Evolutionary conservation across 345 rosid genomes (phyloP), one percentile per base, ranked within the genome.

Genomic region (Noccaea caerulescens): DNA sequence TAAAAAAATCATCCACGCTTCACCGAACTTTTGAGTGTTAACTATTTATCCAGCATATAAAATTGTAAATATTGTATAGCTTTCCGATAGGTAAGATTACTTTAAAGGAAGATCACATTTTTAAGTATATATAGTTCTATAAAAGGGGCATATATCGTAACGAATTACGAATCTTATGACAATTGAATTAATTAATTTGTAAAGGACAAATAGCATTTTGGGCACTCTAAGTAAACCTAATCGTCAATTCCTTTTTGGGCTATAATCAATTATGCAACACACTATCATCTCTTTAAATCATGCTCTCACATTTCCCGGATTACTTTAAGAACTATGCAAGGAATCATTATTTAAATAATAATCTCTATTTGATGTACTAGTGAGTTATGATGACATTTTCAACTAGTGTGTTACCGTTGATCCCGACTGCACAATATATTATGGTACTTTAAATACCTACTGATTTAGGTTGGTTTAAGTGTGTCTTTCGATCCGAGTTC

Each of bases 211-310:
- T 13, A 44, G 4, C 42, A 55, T 8, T 39, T 67, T 54, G 20
- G 54, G 63, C 56, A 44, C 64, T 63, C 54, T 54, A 42, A 64
- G 57, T 45, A n/a, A 61, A 60, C 7, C 10, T 16, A 63, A 36
- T 55, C 45, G 50, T 10, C 47, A 36, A 23, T 23, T 37, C 71
- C 63, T 37, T 71, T 61, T 63, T 44, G 14, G 37, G 23, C 34
- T 54, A 54, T 7, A 55, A 57, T 42, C 76, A 72, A 72, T 72
- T 55, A 72, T 63, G 70, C 34, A 55, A 72, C 70, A 63, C 76
- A 63, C 76, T 45, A 63, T 55, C 63, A 63, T 55, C 63, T 39
- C 70, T 72, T 72, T 36, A 23, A 53, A 63, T 63, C 46, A 72
- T 63, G 57, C 39, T 63, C 49, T 72, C 57, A 63, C 54, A 43